Conservation (phyloP, 2,329 filamentous ascomycete genomes). For the Aureobasidium melanogenum region DNA sequence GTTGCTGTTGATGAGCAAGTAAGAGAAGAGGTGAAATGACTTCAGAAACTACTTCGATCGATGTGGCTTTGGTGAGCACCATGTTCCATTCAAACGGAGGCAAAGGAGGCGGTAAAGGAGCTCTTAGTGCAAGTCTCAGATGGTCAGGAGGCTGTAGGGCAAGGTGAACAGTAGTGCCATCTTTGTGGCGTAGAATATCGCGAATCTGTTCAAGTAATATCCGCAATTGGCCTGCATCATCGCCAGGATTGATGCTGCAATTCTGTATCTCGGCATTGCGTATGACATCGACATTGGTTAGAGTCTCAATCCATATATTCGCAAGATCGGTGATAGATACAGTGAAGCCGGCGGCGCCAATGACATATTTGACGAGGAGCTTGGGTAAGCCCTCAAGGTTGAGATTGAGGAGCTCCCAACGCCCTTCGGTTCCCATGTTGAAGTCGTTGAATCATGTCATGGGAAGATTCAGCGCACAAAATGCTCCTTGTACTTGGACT, state of each 20-base stretch:
- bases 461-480: conserved; percentile 19
- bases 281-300: conserved; percentile 55
- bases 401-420: conserved; percentile 3
- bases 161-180: conserved; percentile 25
- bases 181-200: conserved; percentile 32
- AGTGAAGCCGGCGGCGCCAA: conserved; percentile 50
- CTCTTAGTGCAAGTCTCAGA: conserved; percentile 47
- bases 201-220: conserved; percentile 58
- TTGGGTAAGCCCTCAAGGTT: conserved; percentile 28
- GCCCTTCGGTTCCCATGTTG: conserved; percentile 1
- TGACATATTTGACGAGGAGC: conserved; percentile 54
- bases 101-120: conserved; percentile 54
- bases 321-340: conserved; percentile 63
- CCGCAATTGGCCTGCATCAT: conserved; percentile 57
- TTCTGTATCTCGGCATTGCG: conserved; percentile 52
- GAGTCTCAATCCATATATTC: conserved; percentile 61
- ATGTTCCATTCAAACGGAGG: conserved; percentile 58
- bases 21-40: conserved; percentile 46
- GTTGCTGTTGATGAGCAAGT: conserved; percentile 38
- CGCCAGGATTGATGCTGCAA: conserved; percentile 65
- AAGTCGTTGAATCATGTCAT: conserved; percentile 23
- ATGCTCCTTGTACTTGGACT: background rate
- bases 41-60: conserved; percentile 36
- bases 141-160: conserved; percentile 21
- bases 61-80: conserved; percentile 38